A percentile compares a stretch with the other conserved stretches of the same genome.
Evolutionary conservation across 2,329 filamentous ascomycete genomes (phyloP).

Genomic region (Trichoderma citrinoviride): DNA sequence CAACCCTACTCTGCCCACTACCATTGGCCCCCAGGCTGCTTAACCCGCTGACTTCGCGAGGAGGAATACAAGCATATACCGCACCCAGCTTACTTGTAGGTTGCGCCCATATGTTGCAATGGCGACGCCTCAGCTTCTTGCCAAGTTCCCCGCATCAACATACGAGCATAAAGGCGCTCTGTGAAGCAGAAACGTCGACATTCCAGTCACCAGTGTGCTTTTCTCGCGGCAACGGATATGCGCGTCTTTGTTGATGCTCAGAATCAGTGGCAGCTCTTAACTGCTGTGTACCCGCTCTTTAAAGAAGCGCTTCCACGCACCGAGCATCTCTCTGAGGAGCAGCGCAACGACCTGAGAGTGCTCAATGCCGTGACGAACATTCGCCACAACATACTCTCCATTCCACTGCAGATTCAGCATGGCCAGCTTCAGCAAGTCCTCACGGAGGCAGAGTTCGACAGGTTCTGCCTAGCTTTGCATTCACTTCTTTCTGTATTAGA

Average conservation of each 20-base stretch:
- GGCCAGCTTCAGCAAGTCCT: neutral
- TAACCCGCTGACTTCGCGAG: neutral
- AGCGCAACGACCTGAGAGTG: too few relatives aligned
- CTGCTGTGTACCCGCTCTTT: neutral
- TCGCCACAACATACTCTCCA: neutral
- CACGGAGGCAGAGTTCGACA: neutral
- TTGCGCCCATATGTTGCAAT: neutral
- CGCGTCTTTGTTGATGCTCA: neutral
- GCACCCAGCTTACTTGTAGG: neutral
- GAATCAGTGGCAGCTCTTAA: neutral
- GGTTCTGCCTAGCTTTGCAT: neutral
- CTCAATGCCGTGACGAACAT: neutral
- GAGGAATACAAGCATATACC: neutral
- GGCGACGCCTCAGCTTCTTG: neutral
- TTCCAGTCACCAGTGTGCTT: neutral
- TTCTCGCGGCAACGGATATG: neutral
- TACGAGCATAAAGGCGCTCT: neutral
- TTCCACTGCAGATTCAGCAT: neutral
- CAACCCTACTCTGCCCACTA: neutral
- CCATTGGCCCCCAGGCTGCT: neutral
- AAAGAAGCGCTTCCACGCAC: neutral
- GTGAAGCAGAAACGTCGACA: neutral
- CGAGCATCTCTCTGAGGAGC: neutral
- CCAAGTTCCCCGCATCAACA: neutral
- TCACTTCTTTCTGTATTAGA: neutral